Conservation (phyloP, 768 basidiomycete genomes). For the Termitomyces sp. region DNA sequence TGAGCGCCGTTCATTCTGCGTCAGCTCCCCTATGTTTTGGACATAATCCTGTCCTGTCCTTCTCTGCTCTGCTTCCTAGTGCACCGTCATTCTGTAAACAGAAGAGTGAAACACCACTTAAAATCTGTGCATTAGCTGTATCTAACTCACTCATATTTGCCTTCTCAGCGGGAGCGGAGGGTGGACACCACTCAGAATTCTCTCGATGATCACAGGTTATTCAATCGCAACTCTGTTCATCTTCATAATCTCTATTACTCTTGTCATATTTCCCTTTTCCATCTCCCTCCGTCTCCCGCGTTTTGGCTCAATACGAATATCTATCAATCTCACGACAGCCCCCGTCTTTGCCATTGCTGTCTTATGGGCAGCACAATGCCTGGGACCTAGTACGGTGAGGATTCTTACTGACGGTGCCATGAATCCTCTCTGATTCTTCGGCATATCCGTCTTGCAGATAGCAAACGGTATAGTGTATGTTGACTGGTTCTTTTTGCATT, state of each 20-base stretch:
- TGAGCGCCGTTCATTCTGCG: not conserved
- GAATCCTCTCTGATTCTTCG: not conserved
- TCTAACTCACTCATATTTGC: not conserved
- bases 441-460: slow-evolving; percentile 28
- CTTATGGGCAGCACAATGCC: slow-evolving; percentile 51
- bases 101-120: not conserved
- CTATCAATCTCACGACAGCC: slow-evolving; percentile 46
- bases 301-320: slow-evolving; percentile 25
- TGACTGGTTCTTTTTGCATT: not conserved
- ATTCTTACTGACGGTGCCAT: not conserved
- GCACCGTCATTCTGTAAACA: too few relatives aligned
- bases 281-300: slow-evolving; percentile 31
- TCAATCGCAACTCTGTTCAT: slow-evolving; percentile 45
- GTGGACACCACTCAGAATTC: not conserved
- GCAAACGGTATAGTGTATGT: slow-evolving; percentile 68
- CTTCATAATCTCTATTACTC: slow-evolving; percentile 47
- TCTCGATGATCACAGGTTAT: slow-evolving; percentile 35
- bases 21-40: not conserved
- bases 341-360: slow-evolving; percentile 47
- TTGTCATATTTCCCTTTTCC: slow-evolving; percentile 42
- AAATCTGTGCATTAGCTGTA: not conserved
- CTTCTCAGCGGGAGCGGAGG: not conserved
- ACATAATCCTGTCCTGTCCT: not conserved
- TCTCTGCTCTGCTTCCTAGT: not conserved
- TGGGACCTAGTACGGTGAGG: slow-evolving; percentile 29